Evolutionary conservation across 106 monocot species (phyloP).

Genomic region (Platanthera zijinensis): DNA sequence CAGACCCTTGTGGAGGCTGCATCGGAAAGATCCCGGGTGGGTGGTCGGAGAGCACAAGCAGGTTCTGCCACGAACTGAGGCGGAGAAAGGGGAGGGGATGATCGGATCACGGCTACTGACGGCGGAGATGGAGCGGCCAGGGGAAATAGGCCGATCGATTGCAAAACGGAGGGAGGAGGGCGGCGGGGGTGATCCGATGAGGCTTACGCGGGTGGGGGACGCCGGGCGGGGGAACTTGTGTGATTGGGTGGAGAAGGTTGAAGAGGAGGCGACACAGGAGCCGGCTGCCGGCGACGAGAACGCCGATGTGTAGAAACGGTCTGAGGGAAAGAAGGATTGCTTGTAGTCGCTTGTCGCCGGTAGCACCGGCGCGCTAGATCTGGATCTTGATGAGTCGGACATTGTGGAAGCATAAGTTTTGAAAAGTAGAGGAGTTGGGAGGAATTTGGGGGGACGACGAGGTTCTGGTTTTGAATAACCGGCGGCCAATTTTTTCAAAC

Average conservation of each 20-base stretch:
- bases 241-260: constrained; percentile 4
- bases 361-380: constrained; percentile 1
- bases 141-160: constrained; percentile 34
- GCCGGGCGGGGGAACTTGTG: constrained; percentile 22
- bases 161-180: constrained; percentile 35
- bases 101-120: background rate
- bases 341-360: background rate
- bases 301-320: constrained; percentile 10
- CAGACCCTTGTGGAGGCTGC: constrained; percentile 60
- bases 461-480: too few relatives aligned
- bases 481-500: too few relatives aligned
- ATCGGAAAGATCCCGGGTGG: constrained; percentile 89
- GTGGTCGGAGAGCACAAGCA: constrained; percentile 90
- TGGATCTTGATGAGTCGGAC: background rate
- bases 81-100: constrained; percentile 4
- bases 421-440: too few relatives aligned
- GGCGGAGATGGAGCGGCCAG: constrained; percentile 22
- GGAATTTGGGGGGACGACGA: too few relatives aligned
- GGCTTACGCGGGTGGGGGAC: constrained; percentile 51
- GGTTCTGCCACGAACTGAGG: constrained; percentile 19
- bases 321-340: constrained; percentile 29
- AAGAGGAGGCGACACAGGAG: constrained; percentile 13
- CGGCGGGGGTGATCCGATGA: constrained; percentile 16
- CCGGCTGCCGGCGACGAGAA: background rate
- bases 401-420: background rate